Evolutionary conservation across 768 basidiomycete genomes (phyloP), one percentile per base, ranked within the genome.

Genomic region (Naematelia encephala): DNA sequence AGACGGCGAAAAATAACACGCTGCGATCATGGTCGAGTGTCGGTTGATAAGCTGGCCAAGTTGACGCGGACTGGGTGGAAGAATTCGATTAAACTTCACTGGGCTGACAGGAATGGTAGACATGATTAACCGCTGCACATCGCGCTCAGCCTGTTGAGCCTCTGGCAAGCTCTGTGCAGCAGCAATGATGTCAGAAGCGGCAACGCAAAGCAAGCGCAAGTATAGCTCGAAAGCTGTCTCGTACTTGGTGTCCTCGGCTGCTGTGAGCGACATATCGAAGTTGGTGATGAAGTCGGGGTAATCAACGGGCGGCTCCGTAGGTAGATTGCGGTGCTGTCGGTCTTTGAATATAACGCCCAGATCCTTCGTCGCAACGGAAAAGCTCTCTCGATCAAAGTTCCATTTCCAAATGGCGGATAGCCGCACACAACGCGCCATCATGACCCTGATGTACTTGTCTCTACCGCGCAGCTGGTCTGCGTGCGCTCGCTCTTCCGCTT

Each of bases 31-130:
- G 11, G 88, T 86, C 50, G 83, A 84, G 67, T 89, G 85, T 8
- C 91, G 85, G 75, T 96, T 96, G 76, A 87, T 84, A 29, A 94
- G 80, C 82, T 85, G 85, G 0, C 89, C 87, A 1, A 88, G 80
- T 34, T 88, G 84, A 29, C 82, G 79, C 2, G 73, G 61, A 0
- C 80, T 78, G 0, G 86, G 85, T 3, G 83, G 83, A 2, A 72
- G 78, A 1, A 75, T 73, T 43, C 84, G 82, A 2, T 82, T 82
- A 78, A 87, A 88, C 1, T 84, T 81, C 5, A 90, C 81, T 2
- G 85, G 80, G 23, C 85, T 84, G 26, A 90, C 82, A 0, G 91
- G 90, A 16, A 86, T 82, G 4, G 86, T 82, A 22, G 89, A 80
- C 5, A 87, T 84, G 43, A 91, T 77, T 8, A 93, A 77, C 65